Evolutionary conservation across 805 yeast genomes (phyloP), one percentile per base, ranked within the genome.

Genomic region (Hemisphaericaspora nanyangensis): DNA sequence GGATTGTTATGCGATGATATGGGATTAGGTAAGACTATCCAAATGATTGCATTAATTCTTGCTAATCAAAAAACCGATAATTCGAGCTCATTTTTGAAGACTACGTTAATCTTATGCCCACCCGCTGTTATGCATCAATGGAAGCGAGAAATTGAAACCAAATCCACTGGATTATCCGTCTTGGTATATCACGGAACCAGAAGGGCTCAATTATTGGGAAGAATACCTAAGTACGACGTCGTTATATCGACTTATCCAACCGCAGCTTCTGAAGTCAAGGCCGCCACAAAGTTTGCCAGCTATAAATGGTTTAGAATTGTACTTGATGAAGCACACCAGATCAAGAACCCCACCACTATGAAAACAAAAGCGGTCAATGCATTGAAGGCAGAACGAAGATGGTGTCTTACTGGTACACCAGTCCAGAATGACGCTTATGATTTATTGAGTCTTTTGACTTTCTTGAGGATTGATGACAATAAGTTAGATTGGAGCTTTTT

Each of bases 11-110:
- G 35, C 22, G 99, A 91, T 65, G 99, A 91, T 59, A 91, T 91
- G 99, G 99, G 95, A 4, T 70, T 91, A 34, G 99, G 99, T 42
- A 91, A 91, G 58, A 91, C 98, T 0, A 83, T 95, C 56, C 98
- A 91, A 63, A 96, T 93, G 19, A 90, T 91, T 62, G 88, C 97
- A 1, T 80, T 83, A 53, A 70, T 91, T 53, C 86, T 86, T 54
- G 82, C 85, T 49, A 55, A 60, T 13, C 25, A 10, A 6, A 72
- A 70, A 12, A 56, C 59, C 1, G 45, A 43, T 15, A 54, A 52
- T 18, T 6, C 7, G 12, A n/a, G 16, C 16, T 7, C 6, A 27
- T 27, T 7, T 27, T 7, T 27, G 12, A 95, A 95, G 0, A 96
- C 96, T 1, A 97, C 91, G 67, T 66, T 91, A 42, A 84, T 93